Evolutionary conservation across 805 yeast species (phyloP).

Genomic region (Kazachstania taianensis): DNA sequence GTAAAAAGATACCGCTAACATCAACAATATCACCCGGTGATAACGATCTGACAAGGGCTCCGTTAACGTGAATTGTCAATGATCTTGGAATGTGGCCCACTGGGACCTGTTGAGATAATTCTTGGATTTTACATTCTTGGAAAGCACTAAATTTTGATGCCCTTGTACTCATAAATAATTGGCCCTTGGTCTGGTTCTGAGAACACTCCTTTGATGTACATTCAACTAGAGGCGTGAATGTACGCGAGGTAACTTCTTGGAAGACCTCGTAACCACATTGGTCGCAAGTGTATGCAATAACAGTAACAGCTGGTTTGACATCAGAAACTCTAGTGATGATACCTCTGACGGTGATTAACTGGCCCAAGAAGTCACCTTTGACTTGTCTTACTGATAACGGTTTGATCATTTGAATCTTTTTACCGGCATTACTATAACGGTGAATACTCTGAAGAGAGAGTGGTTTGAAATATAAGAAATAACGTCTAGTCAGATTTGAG

Average conservation of each 20-base stretch:
- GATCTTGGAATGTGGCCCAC: slow-evolving; percentile 95
- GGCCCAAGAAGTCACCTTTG: slow-evolving; percentile 74
- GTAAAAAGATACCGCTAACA: slow-evolving; percentile 84
- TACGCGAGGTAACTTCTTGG: slow-evolving; percentile 81
- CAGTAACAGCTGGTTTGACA: slow-evolving; percentile 85
- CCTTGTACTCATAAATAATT: slow-evolving; percentile 82
- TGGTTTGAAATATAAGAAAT: slow-evolving; percentile 80
- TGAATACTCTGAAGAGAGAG: slow-evolving; percentile 34
- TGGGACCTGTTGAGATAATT: slow-evolving; percentile 91
- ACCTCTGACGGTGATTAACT: slow-evolving; percentile 82
- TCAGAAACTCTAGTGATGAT: slow-evolving; percentile 93
- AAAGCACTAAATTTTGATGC: slow-evolving; percentile 92
- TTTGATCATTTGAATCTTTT: slow-evolving; percentile 29
- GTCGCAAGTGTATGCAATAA: slow-evolving; percentile 94
- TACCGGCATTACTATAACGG: slow-evolving; percentile 14
- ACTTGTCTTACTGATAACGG: slow-evolving; percentile 85
- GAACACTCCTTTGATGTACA: slow-evolving; percentile 77
- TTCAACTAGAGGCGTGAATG: slow-evolving; percentile 78
- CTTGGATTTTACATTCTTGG: slow-evolving; percentile 94
- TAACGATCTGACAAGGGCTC: slow-evolving; percentile 76
- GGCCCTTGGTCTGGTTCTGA: slow-evolving; percentile 75
- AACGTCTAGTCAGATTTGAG: slow-evolving; percentile 75
- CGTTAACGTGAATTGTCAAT: slow-evolving; percentile 78
- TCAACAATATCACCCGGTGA: slow-evolving; percentile 95
- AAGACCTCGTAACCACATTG: slow-evolving; percentile 94